Conservation (phyloP, 1,139 yeast genomes). For the Debaryomyces nepalensis region DNA sequence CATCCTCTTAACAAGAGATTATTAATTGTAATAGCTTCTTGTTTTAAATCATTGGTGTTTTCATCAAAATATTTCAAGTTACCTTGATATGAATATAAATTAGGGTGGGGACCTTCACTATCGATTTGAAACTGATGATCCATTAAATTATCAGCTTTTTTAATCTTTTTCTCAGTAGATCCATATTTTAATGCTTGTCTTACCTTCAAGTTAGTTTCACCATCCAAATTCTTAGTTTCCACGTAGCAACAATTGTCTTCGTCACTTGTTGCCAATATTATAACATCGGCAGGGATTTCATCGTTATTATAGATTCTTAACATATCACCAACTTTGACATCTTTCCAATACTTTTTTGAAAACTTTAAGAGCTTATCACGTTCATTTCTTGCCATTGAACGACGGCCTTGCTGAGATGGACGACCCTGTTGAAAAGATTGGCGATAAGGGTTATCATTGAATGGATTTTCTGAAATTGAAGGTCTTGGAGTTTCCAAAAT, state of each 20-base stretch:
- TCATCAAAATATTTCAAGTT: constrained; percentile 44
- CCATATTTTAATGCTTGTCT: constrained; percentile 53
- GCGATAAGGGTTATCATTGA: constrained; percentile 22
- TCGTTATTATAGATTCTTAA: constrained; percentile 57
- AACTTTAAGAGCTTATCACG: constrained; percentile 34
- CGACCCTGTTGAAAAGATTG: constrained; percentile 29
- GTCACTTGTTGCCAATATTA: constrained; percentile 56
- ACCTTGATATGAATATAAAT: constrained; percentile 59
- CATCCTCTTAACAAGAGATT: constrained; percentile 58
- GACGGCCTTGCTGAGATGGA: constrained; percentile 22
- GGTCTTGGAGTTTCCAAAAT: constrained; percentile 20
- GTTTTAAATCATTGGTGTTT: constrained; percentile 24
- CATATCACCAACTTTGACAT: constrained; percentile 58
- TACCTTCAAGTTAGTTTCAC: constrained; percentile 64
- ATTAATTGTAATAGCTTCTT: constrained; percentile 53
- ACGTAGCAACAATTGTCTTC: constrained; percentile 58
- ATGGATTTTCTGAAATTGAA: constrained; percentile 27
- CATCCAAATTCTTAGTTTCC: constrained; percentile 64
- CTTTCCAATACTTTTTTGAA: constrained; percentile 52
- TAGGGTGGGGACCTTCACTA: constrained; percentile 61
- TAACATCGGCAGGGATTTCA: constrained; percentile 61
- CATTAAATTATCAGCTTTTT: constrained; percentile 50
- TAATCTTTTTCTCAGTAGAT: constrained; percentile 35
- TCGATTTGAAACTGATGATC: constrained; percentile 47
- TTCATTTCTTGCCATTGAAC: constrained; percentile 14